These are phyloP conservation scores for Aureobasidium musti DNA, from an alignment of 2,329 filamentous ascomycete genomes.

Conservation along the genomic window DNA sequence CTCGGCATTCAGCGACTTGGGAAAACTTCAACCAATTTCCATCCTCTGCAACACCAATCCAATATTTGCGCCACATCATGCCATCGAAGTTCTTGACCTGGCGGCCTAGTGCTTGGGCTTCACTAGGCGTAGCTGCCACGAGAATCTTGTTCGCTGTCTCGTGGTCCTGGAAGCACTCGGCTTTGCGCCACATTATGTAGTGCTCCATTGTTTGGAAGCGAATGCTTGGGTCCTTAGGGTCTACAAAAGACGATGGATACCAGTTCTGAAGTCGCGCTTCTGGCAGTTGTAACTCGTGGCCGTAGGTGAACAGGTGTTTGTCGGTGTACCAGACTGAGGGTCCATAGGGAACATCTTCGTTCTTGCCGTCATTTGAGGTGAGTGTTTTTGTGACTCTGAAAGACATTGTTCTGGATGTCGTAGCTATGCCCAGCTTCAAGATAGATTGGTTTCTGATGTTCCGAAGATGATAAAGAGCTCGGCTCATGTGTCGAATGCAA, in stretches of 20 bases:
- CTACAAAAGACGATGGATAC: constrained; percentile 34
- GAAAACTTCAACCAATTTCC: constrained; percentile 42
- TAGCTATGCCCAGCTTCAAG: background rate
- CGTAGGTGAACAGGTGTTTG: constrained; percentile 35
- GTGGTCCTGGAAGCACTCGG: constrained; percentile 39
- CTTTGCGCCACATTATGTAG: constrained; percentile 45
- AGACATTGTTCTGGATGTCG: constrained; percentile 1
- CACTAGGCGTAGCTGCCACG: constrained; percentile 33
- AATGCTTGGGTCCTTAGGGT: constrained; percentile 19
- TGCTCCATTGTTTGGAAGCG: constrained; percentile 35
- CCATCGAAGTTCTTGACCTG: constrained; percentile 41
- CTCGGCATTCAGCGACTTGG: constrained; percentile 38
- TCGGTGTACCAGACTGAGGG: constrained; percentile 31
- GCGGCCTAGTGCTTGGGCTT: constrained; percentile 39
- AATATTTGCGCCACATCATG: constrained; percentile 35
- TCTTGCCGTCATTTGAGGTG: constrained; percentile 20
- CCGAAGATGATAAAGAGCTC: background rate
- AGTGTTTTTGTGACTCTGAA: constrained; percentile 11
- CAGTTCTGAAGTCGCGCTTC: constrained; percentile 36
- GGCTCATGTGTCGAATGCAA: background rate
- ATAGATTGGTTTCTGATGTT: background rate
- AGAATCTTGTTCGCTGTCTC: constrained; percentile 38
- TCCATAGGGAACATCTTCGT: constrained; percentile 13
- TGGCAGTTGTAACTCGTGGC: constrained; percentile 33
- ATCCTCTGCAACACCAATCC: constrained; percentile 39